phyloP scores from a whole-genome alignment of 2,329 filamentous ascomycete genomes.

The Colletotrichum godetiae region DNA sequence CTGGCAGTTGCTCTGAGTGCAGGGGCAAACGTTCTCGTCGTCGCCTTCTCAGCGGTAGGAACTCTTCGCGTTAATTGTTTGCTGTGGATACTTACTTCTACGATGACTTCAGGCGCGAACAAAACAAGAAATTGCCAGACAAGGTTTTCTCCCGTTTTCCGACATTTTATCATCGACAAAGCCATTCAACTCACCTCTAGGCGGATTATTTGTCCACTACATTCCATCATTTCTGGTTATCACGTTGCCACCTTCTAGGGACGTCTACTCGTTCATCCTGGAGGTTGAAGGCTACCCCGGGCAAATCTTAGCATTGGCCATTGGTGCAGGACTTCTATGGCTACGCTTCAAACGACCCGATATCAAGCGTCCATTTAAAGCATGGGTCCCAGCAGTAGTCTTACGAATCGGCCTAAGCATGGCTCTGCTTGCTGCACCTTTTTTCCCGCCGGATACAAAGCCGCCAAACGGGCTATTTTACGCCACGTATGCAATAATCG shows the following conservation, averaged over 20 bases:
- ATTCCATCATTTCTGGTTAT: conserved; percentile 77
- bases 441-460: conserved; percentile 67
- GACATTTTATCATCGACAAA: conserved; percentile 70
- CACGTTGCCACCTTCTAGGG: conserved; percentile 69
- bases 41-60: conserved; percentile 73
- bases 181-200: conserved; percentile 75
- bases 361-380: conserved; percentile 72
- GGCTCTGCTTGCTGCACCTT: conserved; percentile 68
- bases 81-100: conserved; percentile 26
- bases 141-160: conserved; percentile 76
- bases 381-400: conserved; percentile 70
- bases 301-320: conserved; percentile 69
- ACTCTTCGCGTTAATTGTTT: no score
- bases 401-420: conserved; percentile 65
- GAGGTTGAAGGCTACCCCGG: conserved; percentile 78
- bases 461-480: conserved; percentile 60
- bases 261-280: conserved; percentile 79
- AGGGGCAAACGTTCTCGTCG: conserved; percentile 78
- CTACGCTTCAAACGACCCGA: conserved; percentile 70
- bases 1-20: conserved; percentile 75
- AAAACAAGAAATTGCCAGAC: conserved; percentile 78
- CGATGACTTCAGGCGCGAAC: conserved; percentile 64
- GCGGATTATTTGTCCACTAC: conserved; percentile 76
- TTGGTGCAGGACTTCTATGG: conserved; percentile 68
- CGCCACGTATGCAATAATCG: conserved; percentile 65